Percentiles rank a stretch among this genome's conserved stretches.
Evolutionary conservation across 768 basidiomycete genomes (phyloP).

Genomic region (Russula abietina): DNA sequence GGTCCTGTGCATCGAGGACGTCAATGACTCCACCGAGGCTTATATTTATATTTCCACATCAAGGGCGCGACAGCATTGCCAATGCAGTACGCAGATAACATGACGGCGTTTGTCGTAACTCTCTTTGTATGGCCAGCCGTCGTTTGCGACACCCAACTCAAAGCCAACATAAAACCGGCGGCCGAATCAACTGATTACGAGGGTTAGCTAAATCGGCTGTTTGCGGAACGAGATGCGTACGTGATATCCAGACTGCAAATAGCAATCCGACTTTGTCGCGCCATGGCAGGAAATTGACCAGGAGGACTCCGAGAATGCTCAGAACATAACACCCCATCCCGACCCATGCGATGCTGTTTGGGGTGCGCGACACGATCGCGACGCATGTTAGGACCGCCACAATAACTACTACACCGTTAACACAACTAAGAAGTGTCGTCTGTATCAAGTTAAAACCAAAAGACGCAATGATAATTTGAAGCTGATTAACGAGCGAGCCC

Average conservation of each 20-base stretch:
- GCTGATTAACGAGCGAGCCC: slow-evolving; percentile 62
- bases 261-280: slow-evolving; percentile 58
- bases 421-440: slow-evolving; percentile 65
- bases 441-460: slow-evolving; percentile 61
- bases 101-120: slow-evolving; percentile 63
- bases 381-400: slow-evolving; percentile 64
- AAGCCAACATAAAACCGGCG: slow-evolving; percentile 52
- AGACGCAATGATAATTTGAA: slow-evolving; percentile 55
- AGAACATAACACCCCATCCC: slow-evolving; percentile 55
- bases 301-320: slow-evolving; percentile 53
- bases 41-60: slow-evolving; percentile 69
- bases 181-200: slow-evolving; percentile 39
- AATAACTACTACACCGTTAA: slow-evolving; percentile 59
- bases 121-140: slow-evolving; percentile 71
- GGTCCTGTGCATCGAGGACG: not conserved
- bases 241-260: slow-evolving; percentile 49
- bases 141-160: slow-evolving; percentile 60
- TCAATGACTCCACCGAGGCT: slow-evolving; percentile 47
- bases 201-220: not conserved
- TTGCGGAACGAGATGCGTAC: slow-evolving; percentile 31
- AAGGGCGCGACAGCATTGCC: slow-evolving; percentile 65
- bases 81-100: slow-evolving; percentile 63
- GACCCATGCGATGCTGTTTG: slow-evolving; percentile 59
- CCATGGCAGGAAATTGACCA: slow-evolving; percentile 63
- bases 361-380: slow-evolving; percentile 46